These are phyloP conservation scores for Betula pendula DNA, from an alignment of 306 rosid species.

Conservation along the genomic window DNA sequence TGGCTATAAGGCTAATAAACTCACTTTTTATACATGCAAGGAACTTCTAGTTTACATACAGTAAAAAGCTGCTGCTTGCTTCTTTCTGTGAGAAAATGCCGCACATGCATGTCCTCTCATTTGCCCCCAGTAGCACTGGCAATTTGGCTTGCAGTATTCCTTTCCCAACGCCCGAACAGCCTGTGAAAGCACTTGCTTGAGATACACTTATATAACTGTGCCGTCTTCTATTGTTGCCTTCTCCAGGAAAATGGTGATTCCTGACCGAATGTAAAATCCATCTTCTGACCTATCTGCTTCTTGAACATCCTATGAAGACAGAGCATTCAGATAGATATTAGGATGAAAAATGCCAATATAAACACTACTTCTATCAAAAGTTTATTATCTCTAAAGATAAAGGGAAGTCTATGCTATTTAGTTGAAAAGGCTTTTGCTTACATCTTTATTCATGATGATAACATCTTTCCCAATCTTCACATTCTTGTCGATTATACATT, in stretches of 20 bases:
- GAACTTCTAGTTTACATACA: slow-evolving; percentile 32
- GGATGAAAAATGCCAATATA: slow-evolving; percentile 3
- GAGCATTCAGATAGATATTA: slow-evolving; percentile 16
- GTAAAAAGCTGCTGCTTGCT: slow-evolving; percentile 28
- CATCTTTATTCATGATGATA: slow-evolving; percentile 73
- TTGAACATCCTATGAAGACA: slow-evolving; percentile 56
- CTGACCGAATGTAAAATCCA: slow-evolving; percentile 82
- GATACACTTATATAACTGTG: slow-evolving; percentile 51
- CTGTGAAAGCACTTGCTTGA: neutral
- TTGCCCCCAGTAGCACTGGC: slow-evolving; percentile 5
- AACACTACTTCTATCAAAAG: neutral
- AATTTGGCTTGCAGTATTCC: slow-evolving; percentile 14
- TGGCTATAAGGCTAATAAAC: slow-evolving; percentile 20
- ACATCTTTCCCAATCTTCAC: slow-evolving; percentile 81
- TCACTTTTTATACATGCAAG: slow-evolving; percentile 27
- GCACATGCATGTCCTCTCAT: slow-evolving; percentile 11
- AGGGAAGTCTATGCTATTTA: neutral
- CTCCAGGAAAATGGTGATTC: slow-evolving; percentile 70
- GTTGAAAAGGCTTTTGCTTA: slow-evolving; percentile 39
- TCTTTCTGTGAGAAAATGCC: slow-evolving; percentile 17
- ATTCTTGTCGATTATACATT: slow-evolving; percentile 89
- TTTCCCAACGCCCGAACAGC: slow-evolving; percentile 23
- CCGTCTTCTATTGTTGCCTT: slow-evolving; percentile 76
- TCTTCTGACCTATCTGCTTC: slow-evolving; percentile 83
- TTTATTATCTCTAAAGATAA: neutral